phyloP scores from a whole-genome alignment of 2,329 filamentous ascomycete species.

The Sphaerulina populicola region DNA sequence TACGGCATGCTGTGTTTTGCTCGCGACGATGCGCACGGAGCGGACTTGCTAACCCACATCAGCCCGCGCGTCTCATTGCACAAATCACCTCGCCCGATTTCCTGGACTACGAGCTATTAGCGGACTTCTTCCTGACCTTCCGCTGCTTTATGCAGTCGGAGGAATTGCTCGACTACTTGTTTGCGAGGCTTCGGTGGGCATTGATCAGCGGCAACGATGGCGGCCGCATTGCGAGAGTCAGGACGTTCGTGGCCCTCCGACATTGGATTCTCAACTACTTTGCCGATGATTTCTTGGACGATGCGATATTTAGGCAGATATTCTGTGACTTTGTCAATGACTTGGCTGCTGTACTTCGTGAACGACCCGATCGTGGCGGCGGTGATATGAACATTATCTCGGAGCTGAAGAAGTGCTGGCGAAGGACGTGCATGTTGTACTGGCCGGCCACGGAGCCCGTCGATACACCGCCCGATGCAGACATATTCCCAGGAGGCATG shows the following conservation, averaged over 20 bases:
- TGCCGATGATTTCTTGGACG: slow-evolving; percentile 78
- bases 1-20: background rate
- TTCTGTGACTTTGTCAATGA: slow-evolving; percentile 76
- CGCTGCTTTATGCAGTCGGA: slow-evolving; percentile 71
- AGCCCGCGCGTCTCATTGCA: slow-evolving; percentile 75
- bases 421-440: slow-evolving; percentile 76
- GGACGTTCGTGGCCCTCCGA: slow-evolving; percentile 87
- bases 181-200: slow-evolving; percentile 82
- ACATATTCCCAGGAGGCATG: slow-evolving; percentile 66
- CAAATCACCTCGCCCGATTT: slow-evolving; percentile 95
- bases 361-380: slow-evolving; percentile 45
- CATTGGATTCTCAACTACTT: slow-evolving; percentile 99
- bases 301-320: slow-evolving; percentile 61
- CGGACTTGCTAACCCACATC: background rate
- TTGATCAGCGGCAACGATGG: slow-evolving; percentile 73
- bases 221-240: slow-evolving; percentile 76
- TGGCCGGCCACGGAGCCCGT: slow-evolving; percentile 69
- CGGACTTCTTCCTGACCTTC: slow-evolving; percentile 95
- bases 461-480: slow-evolving; percentile 48
- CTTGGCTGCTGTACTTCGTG: slow-evolving; percentile 47
- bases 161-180: slow-evolving; percentile 72
- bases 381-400: slow-evolving; percentile 77
- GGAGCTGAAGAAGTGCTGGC: slow-evolving; percentile 96
- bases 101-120: slow-evolving; percentile 91
- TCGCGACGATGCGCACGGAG: background rate